Conservation (phyloP, 192 early-diverging fungal genomes). For the Obelidium mucronatum region DNA sequence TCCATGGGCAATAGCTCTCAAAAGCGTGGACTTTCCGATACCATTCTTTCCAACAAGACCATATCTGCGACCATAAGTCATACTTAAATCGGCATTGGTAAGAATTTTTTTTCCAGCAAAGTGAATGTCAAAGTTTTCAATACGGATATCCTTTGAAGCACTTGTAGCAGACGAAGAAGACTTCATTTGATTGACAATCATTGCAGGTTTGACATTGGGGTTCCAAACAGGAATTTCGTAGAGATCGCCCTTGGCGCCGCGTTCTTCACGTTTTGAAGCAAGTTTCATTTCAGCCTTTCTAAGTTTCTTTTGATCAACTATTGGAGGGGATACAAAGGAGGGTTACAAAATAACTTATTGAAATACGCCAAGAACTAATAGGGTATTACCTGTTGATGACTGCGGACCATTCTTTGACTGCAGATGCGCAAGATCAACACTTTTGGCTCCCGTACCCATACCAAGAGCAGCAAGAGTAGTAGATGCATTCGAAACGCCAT, state of each 20-base stretch:
- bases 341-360: too few relatives aligned
- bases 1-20: constrained; percentile 80
- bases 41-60: constrained; percentile 96
- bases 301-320: constrained; percentile 75
- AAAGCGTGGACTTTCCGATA: constrained; percentile 84
- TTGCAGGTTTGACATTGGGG: constrained; percentile 58
- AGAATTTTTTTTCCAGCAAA: constrained; percentile 92
- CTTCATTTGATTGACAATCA: constrained; percentile 91
- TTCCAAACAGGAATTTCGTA: constrained; percentile 71
- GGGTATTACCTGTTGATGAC: constrained; percentile 18
- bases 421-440: constrained; percentile 26
- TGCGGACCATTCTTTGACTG: constrained; percentile 28
- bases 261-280: constrained; percentile 87
- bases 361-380: not conserved
- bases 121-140: constrained; percentile 97
- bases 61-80: constrained; percentile 92
- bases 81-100: constrained; percentile 79
- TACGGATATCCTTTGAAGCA: constrained; percentile 93
- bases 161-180: constrained; percentile 79
- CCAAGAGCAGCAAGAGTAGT: constrained; percentile 32
- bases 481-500: not conserved
- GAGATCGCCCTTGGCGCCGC: constrained; percentile 68
- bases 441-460: not conserved
- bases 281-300: constrained; percentile 92
- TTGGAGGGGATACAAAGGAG: too few relatives aligned